Evolutionary conservation across 371 early-diverging fungal genomes (phyloP), one percentile per base, ranked within the genome.

Genomic region (Apophysomyces trapeziformis): DNA sequence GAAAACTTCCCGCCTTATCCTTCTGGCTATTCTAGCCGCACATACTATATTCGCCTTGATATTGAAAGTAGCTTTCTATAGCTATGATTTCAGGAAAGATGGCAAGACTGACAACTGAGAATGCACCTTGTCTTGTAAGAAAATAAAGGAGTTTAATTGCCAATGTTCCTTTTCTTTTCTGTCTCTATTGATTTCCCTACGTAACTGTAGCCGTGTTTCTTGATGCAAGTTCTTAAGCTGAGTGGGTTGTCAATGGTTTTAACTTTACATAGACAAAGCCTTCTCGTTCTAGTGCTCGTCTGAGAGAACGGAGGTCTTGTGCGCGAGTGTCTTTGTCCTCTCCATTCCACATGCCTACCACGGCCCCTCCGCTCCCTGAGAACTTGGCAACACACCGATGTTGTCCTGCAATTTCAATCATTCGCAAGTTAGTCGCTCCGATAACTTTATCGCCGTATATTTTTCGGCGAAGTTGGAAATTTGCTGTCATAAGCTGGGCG

Each of bases 51-150:
- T 97, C 60, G 89, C 92, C 8, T 60, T 95, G 56, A 64, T 93
- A 11, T 89, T 97, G 70, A 95, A 95, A 76, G 77, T 92, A 69
- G 77, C 85, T 64, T 97, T 97, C 76, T 97, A 86, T 72, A 83
- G 80, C 41, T 84, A 84, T 44, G 64, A 74, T 60, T 73, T 73
- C 39, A 64, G 60, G 43, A 43, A 66, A 3, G 70, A 59, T n/a
- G 60, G 57, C 11, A 38, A 60, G 16, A 66, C 68, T 16, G 41
- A 57, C 41, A 41, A 41, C 11, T 41, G 13, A 41, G 13, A 13
- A 41, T 41, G 41, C 13, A 41, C 8, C 8, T 5, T 11, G 41
- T 41, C 32, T 26, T 26, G 32, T 13, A 41, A 41, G 41, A 41
- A 41, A 41, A 41, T 41, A 41, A 41, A 41, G 11, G 41, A 2